A percentile compares a stretch with the other conserved stretches of the same genome.
Conservation (phyloP, 169 alveolate genomes). For the Besnoitia besnoiti region DNA sequence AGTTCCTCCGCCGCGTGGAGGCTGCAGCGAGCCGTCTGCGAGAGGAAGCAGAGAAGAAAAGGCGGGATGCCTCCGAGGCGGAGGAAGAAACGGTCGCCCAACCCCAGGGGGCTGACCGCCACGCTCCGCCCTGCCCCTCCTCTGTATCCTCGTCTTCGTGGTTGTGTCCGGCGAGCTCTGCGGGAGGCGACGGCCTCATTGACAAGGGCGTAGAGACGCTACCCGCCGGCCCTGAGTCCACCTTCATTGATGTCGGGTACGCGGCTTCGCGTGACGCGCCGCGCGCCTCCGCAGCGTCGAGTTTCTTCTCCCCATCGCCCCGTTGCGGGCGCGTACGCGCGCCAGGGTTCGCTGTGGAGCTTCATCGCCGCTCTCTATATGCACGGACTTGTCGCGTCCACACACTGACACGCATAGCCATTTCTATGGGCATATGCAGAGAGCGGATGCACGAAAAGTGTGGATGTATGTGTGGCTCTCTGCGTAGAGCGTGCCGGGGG, state of each 20-base stretch:
- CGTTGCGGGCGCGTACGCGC: too few relatives aligned
- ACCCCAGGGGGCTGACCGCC: not conserved
- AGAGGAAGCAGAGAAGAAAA: not conserved
- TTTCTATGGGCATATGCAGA: too few relatives aligned
- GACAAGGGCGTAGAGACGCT: not conserved
- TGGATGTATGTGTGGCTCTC: too few relatives aligned
- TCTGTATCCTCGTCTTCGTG: not conserved
- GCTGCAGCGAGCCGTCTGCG: not conserved
- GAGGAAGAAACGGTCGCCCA: not conserved
- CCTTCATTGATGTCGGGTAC: not conserved
- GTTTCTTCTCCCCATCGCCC: too few relatives aligned
- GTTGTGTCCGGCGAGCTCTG: not conserved
- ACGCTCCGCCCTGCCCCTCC: not conserved
- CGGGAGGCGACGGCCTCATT: not conserved
- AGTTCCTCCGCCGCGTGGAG: not conserved
- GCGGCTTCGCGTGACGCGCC: not conserved
- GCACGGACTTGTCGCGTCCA: too few relatives aligned
- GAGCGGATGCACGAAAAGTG: too few relatives aligned
- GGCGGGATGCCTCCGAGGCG: not conserved
- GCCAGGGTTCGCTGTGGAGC: too few relatives aligned
- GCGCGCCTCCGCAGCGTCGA: not conserved
- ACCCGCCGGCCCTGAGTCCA: not conserved
- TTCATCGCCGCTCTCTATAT: too few relatives aligned
- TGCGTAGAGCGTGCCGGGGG: too few relatives aligned
- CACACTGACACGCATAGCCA: too few relatives aligned